Percentiles rank a stretch among this genome's conserved stretches.
Evolutionary conservation across 2,329 filamentous ascomycete genomes (phyloP).

Genomic region (Graphilbum sp.): DNA sequence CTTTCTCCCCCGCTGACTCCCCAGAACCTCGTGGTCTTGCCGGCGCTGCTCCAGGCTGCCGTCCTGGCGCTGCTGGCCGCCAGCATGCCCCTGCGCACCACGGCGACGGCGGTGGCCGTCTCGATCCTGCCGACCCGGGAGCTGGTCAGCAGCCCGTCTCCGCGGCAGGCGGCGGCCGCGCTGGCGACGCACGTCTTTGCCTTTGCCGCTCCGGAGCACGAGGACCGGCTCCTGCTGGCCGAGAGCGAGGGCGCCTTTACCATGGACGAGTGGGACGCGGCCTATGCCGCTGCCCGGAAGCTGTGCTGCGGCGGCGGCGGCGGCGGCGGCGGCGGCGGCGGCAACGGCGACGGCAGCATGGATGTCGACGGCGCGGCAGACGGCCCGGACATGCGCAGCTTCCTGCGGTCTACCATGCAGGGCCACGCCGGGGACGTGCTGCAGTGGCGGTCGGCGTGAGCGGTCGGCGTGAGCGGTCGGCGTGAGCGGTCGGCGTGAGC

Average conservation of each 20-base stretch:
- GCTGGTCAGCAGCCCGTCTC: conserved; percentile 42
- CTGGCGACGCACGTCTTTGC: conserved; percentile 68
- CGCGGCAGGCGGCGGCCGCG: conserved; percentile 43
- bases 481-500: no score
- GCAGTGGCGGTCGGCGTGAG: conserved; percentile 30
- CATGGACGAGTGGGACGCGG: conserved; percentile 57
- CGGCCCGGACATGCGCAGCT: conserved; percentile 36
- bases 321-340: conserved; percentile 15
- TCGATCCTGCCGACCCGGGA: conserved; percentile 41
- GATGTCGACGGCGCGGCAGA: conserved; percentile 26
- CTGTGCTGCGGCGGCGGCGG: conserved; percentile 37
- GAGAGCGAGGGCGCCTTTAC: conserved; percentile 74
- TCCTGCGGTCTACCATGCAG: conserved; percentile 46
- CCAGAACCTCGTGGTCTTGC: conserved; percentile 64
- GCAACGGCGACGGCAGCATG: conserved; percentile 18
- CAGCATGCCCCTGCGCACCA: conserved; percentile 62
- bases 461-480: no score
- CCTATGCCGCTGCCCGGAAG: conserved; percentile 45
- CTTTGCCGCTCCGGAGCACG: conserved; percentile 55
- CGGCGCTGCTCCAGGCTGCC: conserved; percentile 66
- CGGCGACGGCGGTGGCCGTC: conserved; percentile 48
- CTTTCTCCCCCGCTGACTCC: not conserved
- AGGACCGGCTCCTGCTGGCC: conserved; percentile 55
- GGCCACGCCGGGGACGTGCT: conserved; percentile 35
- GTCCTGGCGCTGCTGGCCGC: conserved; percentile 67